Evolutionary conservation across 1,284 basidiomycete species (phyloP), one percentile per base, ranked within the genome.

Genomic region (Microbotryomycetes sp.): DNA sequence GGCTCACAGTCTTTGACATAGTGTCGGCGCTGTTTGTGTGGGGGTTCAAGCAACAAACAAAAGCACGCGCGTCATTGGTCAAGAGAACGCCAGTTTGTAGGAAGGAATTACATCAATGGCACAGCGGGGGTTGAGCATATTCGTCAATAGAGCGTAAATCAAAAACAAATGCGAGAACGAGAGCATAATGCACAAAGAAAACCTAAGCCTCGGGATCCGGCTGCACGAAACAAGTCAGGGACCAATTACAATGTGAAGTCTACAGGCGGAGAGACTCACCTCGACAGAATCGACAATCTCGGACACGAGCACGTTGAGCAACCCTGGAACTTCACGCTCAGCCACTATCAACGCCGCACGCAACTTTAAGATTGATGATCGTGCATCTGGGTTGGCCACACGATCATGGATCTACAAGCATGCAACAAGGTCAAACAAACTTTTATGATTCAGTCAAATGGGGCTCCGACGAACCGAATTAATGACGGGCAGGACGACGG

Each of bases 401-500:
- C 92, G 84, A 60, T 88, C 88, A 74, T 91, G 88, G 35, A 97
- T 79, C 91, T 94, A 69, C 27, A 30, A 29, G 46, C 54, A 23
- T 45, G 59, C 53, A 31, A 53, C 35, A 61, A 28, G 50, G 49
- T n/a, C n/a, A 41, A 28, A 27, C 55, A 57, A 57, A n/a, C n/a
- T n/a, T n/a, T n/a, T n/a, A n/a, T n/a, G n/a, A n/a, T n/a, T n/a
- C n/a, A n/a, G n/a, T n/a, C n/a, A n/a, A n/a, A n/a, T n/a, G n/a
- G n/a, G n/a, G 41, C 0, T 7, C 23, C 2, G 1, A 80, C 86
- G 76, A 70, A 94, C 92, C 68, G 88, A 92, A 56, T 89, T 88
- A 69, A 96, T 86, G 18, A 91, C 91, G 24, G 92, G 92, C 41
- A 94, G 78, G 61, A 96, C 86, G 31, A 97, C 92, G n/a, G 89